These are phyloP conservation scores for Colletotrichum liriopes DNA, from an alignment of 2,329 filamentous ascomycete species.

Conservation along the genomic window DNA sequence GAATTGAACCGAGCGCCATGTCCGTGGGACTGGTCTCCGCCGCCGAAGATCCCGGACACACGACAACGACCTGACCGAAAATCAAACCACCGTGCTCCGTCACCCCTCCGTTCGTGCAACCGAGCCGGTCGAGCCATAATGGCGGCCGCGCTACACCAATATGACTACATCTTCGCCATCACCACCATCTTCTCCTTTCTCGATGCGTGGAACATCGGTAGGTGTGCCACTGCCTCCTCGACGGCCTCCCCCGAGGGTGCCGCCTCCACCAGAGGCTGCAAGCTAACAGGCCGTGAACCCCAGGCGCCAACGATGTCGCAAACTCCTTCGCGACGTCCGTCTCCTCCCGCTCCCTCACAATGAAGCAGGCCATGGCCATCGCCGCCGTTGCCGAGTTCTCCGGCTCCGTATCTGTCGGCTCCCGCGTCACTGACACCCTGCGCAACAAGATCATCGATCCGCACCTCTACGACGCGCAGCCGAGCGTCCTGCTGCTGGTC, in stretches of 20 bases:
- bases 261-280: not conserved
- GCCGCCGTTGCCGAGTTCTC: slow-evolving; percentile 61
- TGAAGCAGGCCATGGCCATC: slow-evolving; percentile 62
- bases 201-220: slow-evolving; percentile 77
- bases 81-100: not conserved
- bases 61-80: not conserved
- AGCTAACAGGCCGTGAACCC: too few relatives aligned
- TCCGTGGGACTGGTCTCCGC: slow-evolving; percentile 17
- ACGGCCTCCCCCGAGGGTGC: slow-evolving; percentile 55
- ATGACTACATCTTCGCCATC: slow-evolving; percentile 75
- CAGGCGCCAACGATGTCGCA: slow-evolving; percentile 66
- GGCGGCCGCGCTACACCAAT: slow-evolving; percentile 63
- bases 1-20: slow-evolving; percentile 11
- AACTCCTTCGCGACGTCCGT: slow-evolving; percentile 65
- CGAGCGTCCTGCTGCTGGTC: slow-evolving; percentile 65
- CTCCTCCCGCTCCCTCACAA: slow-evolving; percentile 62
- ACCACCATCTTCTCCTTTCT: slow-evolving; percentile 76
- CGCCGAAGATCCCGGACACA: slow-evolving; percentile 18
- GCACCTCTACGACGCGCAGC: slow-evolving; percentile 59
- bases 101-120: not conserved
- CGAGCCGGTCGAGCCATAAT: slow-evolving; percentile 44
- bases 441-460: slow-evolving; percentile 63
- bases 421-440: slow-evolving; percentile 61
- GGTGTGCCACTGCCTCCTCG: slow-evolving; percentile 72
- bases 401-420: slow-evolving; percentile 58